phyloP scores from a whole-genome alignment of 176 grass and related monocot genomes.

The maize (Zea mays) region DNA sequence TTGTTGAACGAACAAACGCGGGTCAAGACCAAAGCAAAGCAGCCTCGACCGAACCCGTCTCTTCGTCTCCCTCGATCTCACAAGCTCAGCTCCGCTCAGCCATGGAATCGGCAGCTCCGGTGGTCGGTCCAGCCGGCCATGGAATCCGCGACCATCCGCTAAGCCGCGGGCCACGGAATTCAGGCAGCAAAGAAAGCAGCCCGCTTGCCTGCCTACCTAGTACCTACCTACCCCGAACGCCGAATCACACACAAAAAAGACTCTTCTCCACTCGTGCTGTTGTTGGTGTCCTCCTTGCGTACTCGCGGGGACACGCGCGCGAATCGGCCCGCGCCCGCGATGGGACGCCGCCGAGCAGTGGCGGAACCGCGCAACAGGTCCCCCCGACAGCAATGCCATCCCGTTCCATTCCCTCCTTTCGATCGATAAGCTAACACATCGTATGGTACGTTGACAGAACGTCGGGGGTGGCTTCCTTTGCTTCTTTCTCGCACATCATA shows the following conservation, averaged over 20 bases:
- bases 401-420: background rate
- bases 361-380: background rate
- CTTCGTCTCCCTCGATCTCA: too few species aligned
- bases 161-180: background rate
- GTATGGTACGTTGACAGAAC: too few species aligned
- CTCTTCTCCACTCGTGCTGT: background rate
- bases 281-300: background rate
- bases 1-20: constrained; percentile 6
- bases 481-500: background rate
- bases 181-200: background rate
- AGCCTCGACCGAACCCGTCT: too few species aligned
- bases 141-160: constrained; percentile 11
- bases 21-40: background rate
- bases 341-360: background rate
- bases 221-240: background rate
- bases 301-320: background rate
- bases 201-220: background rate
- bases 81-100: too few species aligned
- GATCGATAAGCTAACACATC: background rate
- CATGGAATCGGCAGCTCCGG: background rate
- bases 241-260: too few species aligned
- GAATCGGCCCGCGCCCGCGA: background rate
- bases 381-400: background rate
- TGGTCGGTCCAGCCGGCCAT: background rate
- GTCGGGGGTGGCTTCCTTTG: background rate